These are phyloP conservation scores for Clitopilus hobsonii DNA, from an alignment of 768 basidiomycete species.

Conservation along the genomic window DNA sequence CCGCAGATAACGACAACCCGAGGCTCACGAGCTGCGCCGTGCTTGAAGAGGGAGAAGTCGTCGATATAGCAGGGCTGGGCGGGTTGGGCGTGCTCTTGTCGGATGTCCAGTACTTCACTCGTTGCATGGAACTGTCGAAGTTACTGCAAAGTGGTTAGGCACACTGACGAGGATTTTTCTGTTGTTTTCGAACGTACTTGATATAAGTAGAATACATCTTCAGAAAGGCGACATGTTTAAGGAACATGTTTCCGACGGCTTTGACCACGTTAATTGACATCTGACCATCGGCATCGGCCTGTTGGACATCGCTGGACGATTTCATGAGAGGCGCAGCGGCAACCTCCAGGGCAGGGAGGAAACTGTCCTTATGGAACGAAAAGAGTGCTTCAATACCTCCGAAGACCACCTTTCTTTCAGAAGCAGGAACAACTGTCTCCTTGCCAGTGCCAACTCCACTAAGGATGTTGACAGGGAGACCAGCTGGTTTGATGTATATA, in stretches of 20 bases:
- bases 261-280: slow-evolving; percentile 72
- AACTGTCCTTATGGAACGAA: slow-evolving; percentile 89
- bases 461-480: slow-evolving; percentile 62
- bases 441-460: slow-evolving; percentile 67
- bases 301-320: slow-evolving; percentile 35
- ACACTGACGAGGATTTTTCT: slow-evolving; percentile 3
- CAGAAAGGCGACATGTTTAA: slow-evolving; percentile 96
- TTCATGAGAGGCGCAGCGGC: slow-evolving; percentile 69
- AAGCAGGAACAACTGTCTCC: slow-evolving; percentile 80
- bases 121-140: slow-evolving; percentile 88
- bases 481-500: slow-evolving; percentile 89
- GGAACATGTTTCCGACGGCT: slow-evolving; percentile 82
- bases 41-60: slow-evolving; percentile 56
- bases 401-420: slow-evolving; percentile 91
- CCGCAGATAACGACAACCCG: slow-evolving; percentile 51
- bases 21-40: slow-evolving; percentile 60
- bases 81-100: slow-evolving; percentile 40
- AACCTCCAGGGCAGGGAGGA: slow-evolving; percentile 84
- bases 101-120: slow-evolving; percentile 82
- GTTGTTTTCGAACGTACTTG: slow-evolving; percentile 60
- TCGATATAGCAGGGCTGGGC: slow-evolving; percentile 30
- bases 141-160: slow-evolving; percentile 50
- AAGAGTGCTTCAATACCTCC: slow-evolving; percentile 85
- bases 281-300: slow-evolving; percentile 66
- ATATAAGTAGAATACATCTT: slow-evolving; percentile 98